These are phyloP conservation scores for Otatea glauca DNA, from an alignment of 176 grass and related monocot species.

Conservation along the genomic window DNA sequence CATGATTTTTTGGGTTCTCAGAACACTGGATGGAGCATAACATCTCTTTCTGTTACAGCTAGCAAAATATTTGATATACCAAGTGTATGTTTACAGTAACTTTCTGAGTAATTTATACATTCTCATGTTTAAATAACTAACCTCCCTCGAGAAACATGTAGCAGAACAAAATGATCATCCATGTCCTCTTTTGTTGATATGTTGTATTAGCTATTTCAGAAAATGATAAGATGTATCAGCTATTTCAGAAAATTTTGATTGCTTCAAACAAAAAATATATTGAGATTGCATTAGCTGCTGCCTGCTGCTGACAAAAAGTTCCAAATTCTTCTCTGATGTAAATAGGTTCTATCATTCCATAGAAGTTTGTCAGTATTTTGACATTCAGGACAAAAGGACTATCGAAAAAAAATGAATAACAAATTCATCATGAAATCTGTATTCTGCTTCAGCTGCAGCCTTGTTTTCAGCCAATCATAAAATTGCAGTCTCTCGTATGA, in stretches of 20 bases:
- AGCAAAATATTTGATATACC: constrained; percentile 93
- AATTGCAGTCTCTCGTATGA: not conserved
- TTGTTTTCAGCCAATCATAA: not conserved
- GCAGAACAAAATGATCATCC: not conserved
- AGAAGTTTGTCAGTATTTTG: not conserved
- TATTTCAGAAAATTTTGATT: not conserved
- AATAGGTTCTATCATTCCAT: not conserved
- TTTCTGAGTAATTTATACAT: constrained; percentile 8
- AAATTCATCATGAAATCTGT: not conserved
- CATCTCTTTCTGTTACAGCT: constrained; percentile 87
- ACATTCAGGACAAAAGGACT: not conserved
- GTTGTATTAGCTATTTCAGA: constrained; percentile 17
- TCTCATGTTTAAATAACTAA: constrained; percentile 10
- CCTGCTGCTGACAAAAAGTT: not conserved
- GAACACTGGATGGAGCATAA: constrained; percentile 76
- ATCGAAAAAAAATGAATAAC: not conserved
- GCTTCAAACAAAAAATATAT: not conserved
- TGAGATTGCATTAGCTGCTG: not conserved
- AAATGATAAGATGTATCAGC: not conserved
- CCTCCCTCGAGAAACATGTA: constrained; percentile 9
- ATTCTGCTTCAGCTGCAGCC: not conserved
- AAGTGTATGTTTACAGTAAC: constrained; percentile 55
- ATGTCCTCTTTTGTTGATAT: constrained; percentile 1
- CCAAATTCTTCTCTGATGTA: not conserved
- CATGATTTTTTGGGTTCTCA: constrained; percentile 82